Base-by-base conservation (phyloP, 2,329 filamentous ascomycete species). In the Fusarium coicis region DNA sequence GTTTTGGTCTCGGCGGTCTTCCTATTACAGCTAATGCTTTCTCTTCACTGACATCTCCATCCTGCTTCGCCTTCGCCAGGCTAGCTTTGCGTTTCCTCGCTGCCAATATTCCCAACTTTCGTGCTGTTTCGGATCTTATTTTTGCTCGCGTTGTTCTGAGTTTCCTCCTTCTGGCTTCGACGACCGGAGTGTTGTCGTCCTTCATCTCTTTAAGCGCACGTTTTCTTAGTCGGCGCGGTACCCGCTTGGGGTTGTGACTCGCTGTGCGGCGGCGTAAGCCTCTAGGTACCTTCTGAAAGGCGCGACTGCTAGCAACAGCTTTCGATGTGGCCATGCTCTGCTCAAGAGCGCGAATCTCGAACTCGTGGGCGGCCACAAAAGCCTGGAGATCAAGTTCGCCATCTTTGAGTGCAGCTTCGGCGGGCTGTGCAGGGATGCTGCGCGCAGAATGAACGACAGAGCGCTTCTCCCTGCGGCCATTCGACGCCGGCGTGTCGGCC, bases 161-260 rank as follows among this genome's bases (percentile, higher is more conserved):
- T 76, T 89, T 92, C 68, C 91, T 86, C 71, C 88, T 90, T 69
- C 87, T 87, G 3, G 86, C 86, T 57, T 91, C 92, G 10, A 95
- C 91, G 1, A 90, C 93, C 0, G 96, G 95, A 0, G 96, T 97
- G 73, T 98, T 98, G 79, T 98, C 96, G 63, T 97, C 93, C 21
- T 86, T 85, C 91, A 97, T 97, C 87, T 97, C 89, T 70, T 82
- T 84, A 76, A 85, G 88, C 2, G 94, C 95, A 74, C 93, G 88
- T 43, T 84, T 84, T 63, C 93, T 89, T 78, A 98, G 83, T 70
- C 94, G 86, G 79, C 92, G 92, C 5, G 96, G 96, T 21, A 99
- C 92, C 70, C 93, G 90, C 83, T 96, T 97, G 40, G 93, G 93
- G 87, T 99, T 98, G 83, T 99, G 96, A 81, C 95, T 97, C 26